Evolutionary conservation across 129 eudicot species (phyloP), one percentile per base, ranked within the genome.

Genomic region (Sambucus nigra): DNA sequence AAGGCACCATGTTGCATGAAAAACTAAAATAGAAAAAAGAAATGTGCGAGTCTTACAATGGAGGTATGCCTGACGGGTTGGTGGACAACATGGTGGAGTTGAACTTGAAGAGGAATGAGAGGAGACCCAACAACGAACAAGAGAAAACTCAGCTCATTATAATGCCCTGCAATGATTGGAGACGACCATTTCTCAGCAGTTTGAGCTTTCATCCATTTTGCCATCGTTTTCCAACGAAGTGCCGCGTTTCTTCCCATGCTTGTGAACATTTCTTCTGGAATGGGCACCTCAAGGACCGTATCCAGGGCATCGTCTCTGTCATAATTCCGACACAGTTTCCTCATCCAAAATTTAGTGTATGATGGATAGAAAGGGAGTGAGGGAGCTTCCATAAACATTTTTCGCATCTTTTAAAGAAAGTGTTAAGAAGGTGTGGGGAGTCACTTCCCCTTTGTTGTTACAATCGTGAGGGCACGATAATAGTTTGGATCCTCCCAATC

Each of bases 151-250:
- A 91, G 85, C 70, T 85, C 98, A 50, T 91, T 85, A 57, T 85
- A 76, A 8, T 94, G 80, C 3, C 73, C 83, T 1, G 86, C 79
- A 27, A 91, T 76, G 9, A 72, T 49, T 0, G 95, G 94, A 10
- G 95, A 81, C 0, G 89, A 69, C 83, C 83, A 85, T 73, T 91
- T 91, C 25, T 85, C 94, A 0, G 61, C 17, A 1, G 94, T 81
- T 47, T 91, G 98, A 23, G 94, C 98, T 58, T 73, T 91, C 98
- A 91, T 85, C 98, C 98, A 85, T 11, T 86, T 71, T 2, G 95
- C 77, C 96, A 86, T 80, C 52, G 82, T 86, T 57, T 86, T 91
- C 91, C 99, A 92, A 28, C 96, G 54, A 8, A 69, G 47, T 1
- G 71, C 71, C 2, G 50, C 62, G 16, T 48, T 80, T 47, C 57